Base-by-base conservation (phyloP, 2,329 filamentous ascomycete species). In the Penicillium psychrosexuale region DNA sequence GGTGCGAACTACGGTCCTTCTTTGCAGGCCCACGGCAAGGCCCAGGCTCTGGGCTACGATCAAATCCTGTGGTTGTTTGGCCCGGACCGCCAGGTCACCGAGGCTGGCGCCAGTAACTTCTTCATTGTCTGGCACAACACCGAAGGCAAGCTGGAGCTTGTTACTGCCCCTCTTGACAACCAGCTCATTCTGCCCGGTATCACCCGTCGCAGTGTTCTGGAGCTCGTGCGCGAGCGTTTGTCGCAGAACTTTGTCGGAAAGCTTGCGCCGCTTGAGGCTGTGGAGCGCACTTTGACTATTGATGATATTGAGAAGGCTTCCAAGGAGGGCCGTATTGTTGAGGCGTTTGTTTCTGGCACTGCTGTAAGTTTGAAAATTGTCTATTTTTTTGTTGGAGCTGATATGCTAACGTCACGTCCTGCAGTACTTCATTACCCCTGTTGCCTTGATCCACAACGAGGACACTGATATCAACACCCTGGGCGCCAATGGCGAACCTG, bases 61-160 rank as follows among this genome's bases (percentile, higher is more conserved):
- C 93, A 97, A 80, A 88, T 97, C 53, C 82, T 97, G n/a, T 97
- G 92, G 92, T 81, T 97, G 47, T 94, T 96, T 67, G 91, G 91
- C 1, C 74, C 83, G 38, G 81, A 93, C 63, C 84, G 83, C 49
- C 84, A 84, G 69, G 91, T 95, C 60, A 97, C 92, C 2, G 92
- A 97, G 78, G 92, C 92, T 2, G 92, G 92, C 5, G 92, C 91
- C 12, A 90, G 85, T 67, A 97, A 97, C 76, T 96, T 96, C 77
- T 96, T 97, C 68, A 80, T 96, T 8, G 78, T 96, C 12, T 91
- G 88, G 89, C 82, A 67, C 38, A 71, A 71, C 53, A 65, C 80
- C 69, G 82, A 86, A 63, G 85, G 82, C 8, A 82, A 79, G 65
- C 68, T 82, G 24, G 81, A 94, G 77, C 80, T 97, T 31, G 80